A percentile compares a stretch with the other conserved stretches of the same genome.
Conservation (phyloP, 1,139 yeast species). For the Taiozyma sp. region DNA sequence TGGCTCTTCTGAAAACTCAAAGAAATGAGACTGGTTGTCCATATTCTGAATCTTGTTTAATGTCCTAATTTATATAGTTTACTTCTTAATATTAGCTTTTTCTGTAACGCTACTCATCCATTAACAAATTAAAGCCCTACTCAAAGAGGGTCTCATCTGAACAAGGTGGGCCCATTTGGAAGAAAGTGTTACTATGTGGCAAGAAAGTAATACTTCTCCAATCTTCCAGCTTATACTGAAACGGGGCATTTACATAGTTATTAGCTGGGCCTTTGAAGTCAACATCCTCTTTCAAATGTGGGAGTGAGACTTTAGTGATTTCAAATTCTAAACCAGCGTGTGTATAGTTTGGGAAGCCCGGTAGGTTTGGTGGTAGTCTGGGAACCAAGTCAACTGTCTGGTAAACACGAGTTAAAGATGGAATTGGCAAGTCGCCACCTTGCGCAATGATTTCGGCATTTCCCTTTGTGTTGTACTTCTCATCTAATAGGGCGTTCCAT, state of each 20-base stretch:
- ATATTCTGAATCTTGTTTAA: background rate
- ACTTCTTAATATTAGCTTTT: background rate
- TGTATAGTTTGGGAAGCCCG: constrained; percentile 26
- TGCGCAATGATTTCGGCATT: constrained; percentile 24
- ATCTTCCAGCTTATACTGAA: constrained; percentile 6
- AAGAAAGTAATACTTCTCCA: constrained; percentile 7
- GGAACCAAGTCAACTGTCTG: constrained; percentile 57
- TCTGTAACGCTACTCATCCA: no score
- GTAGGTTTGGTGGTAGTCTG: constrained; percentile 41
- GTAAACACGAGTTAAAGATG: constrained; percentile 42
- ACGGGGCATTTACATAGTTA: constrained; percentile 10
- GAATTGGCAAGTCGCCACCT: constrained; percentile 24
- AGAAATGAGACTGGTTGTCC: background rate
- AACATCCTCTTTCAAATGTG: constrained; percentile 39
- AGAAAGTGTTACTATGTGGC: constrained; percentile 16
- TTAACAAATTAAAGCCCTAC: no score
- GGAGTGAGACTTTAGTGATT: constrained; percentile 39
- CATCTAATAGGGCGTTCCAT: constrained; percentile 47
- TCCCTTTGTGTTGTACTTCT: constrained; percentile 34
- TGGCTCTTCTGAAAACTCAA: constrained; percentile 1
- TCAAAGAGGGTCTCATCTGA: constrained; percentile 5
- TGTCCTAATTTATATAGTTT: background rate
- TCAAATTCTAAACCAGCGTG: constrained; percentile 48
- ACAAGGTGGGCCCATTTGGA: constrained; percentile 17
- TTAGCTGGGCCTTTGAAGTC: constrained; percentile 24